phyloP scores from a whole-genome alignment of 345 rosid species.

The Aurinia saxatilis region DNA sequence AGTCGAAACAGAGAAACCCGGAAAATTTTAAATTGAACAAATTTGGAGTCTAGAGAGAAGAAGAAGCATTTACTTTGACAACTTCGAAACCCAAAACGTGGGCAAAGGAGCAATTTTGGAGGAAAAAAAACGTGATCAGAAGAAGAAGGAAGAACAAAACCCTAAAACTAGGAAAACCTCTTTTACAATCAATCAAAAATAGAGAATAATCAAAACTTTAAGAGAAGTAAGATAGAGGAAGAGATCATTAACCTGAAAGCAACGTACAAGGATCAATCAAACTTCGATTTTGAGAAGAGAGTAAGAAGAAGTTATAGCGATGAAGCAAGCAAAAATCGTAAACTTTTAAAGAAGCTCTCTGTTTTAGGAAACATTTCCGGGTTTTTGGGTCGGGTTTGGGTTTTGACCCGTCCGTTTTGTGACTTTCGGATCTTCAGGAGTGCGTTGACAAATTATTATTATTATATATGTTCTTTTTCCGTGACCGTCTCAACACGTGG shows the following conservation, averaged over 20 bases:
- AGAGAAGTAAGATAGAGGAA: neutral
- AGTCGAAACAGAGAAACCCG: neutral
- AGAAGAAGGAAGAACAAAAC: constrained; percentile 16
- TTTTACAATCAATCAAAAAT: constrained; percentile 14
- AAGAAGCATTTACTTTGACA: neutral
- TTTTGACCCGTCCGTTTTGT: constrained; percentile 11
- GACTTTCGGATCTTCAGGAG: neutral
- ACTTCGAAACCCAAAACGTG: constrained; percentile 9
- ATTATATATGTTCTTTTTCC: too few species aligned
- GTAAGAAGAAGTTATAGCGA: neutral
- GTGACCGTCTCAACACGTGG: constrained; percentile 8
- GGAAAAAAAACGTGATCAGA: constrained; percentile 12
- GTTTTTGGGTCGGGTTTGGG: neutral
- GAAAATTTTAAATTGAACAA: too few species aligned
- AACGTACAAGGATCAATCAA: constrained; percentile 13
- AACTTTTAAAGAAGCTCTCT: constrained; percentile 16
- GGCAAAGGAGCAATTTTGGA: neutral
- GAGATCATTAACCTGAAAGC: constrained; percentile 28
- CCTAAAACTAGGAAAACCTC: constrained; percentile 23
- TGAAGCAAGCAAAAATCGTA: constrained; percentile 14
- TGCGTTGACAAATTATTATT: constrained; percentile 17
- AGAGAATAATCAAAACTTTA: neutral
- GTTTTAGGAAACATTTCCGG: neutral
- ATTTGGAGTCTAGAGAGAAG: neutral
- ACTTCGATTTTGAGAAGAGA: neutral